Evolutionary conservation across 202 grass and related monocot genomes (phyloP), one percentile per base, ranked within the genome.

Genomic region (Setaria viridis): DNA sequence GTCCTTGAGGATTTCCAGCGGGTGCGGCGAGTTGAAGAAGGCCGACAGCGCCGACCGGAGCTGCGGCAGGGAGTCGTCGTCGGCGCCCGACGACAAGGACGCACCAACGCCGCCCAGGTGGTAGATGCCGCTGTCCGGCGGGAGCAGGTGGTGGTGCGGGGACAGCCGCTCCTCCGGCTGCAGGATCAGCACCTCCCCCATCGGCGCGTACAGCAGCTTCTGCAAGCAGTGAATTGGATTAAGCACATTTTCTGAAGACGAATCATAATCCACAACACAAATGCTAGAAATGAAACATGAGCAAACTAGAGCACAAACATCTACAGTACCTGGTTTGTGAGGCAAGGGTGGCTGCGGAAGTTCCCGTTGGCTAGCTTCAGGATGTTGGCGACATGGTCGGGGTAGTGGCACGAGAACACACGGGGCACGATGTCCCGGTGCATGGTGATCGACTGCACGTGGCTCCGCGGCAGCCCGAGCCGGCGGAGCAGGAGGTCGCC

Each of bases 391-490:
- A 99, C 87, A 81, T 99, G 90, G 64, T 99, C 90, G 20, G 96
- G 96, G 65, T 95, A 99, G 41, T 94, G 90, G 86, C 96, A 99
- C 0, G 93, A 95, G 45, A 99, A 99, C 49, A 92, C 91, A 49
- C 96, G 84, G 80, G 96, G 96, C 42, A 99, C 96, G n/a, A 99
- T 99, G 78, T 99, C 93, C 25, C 96, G 89, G 37, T 99, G 96
- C 89, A 96, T 91, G 20, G 91, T 85, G 80, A 99, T 81, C 0
- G 88, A 94, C 41, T 92, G 91, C 56, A 99, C 86, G 84, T 99
- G 93, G 67, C 88, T 91, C 70, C 72, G 91, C 1, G 91, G 84
- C 72, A 99, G 62, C 34, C 91, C 91, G 5, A 99, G 87, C 83
- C 86, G 89, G 41, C 21, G 83, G 34, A 99, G 93, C 74, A 99